Evolutionary conservation across 306 rosid genomes (phyloP).

Genomic region (Pueraria montana): DNA sequence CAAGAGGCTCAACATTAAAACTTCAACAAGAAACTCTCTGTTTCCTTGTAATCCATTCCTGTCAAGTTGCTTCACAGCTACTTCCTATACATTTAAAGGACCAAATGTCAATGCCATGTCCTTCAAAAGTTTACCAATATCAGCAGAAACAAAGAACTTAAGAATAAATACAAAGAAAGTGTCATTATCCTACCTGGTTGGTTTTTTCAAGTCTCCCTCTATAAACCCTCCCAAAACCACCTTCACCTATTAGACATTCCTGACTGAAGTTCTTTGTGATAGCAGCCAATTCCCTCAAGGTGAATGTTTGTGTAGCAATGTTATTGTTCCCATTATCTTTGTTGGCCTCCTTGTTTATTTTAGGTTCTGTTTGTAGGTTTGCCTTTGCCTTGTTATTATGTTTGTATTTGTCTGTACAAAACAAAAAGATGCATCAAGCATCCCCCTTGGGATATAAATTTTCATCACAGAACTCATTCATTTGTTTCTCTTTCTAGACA

Average conservation of each 20-base stretch:
- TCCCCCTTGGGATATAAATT: background rate
- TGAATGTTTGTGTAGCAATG: slow-evolving; percentile 83
- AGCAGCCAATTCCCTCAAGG: slow-evolving; percentile 85
- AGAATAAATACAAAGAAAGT: background rate
- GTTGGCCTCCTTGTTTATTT: slow-evolving; percentile 47
- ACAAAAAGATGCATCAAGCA: slow-evolving; percentile 11
- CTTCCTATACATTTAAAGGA: slow-evolving; percentile 61
- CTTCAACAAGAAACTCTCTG: slow-evolving; percentile 96
- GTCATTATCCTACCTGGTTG: slow-evolving; percentile 60
- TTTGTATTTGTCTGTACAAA: slow-evolving; percentile 61
- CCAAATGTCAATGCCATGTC: slow-evolving; percentile 14
- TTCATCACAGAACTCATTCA: background rate
- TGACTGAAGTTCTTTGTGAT: slow-evolving; percentile 87
- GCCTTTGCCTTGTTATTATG: slow-evolving; percentile 35
- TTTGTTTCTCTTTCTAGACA: background rate
- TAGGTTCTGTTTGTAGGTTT: slow-evolving; percentile 47
- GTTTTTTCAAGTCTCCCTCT: slow-evolving; percentile 77
- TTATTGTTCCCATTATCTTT: slow-evolving; percentile 58
- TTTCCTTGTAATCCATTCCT: slow-evolving; percentile 99
- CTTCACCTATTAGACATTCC: slow-evolving; percentile 92
- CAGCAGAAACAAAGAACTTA: background rate
- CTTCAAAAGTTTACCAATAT: slow-evolving; percentile 22
- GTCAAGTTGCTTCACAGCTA: slow-evolving; percentile 97
- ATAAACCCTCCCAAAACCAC: slow-evolving; percentile 97
- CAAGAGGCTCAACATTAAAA: slow-evolving; percentile 87